phyloP scores from a whole-genome alignment of 2,329 filamentous ascomycete species.

The Colletotrichum aenigma region DNA sequence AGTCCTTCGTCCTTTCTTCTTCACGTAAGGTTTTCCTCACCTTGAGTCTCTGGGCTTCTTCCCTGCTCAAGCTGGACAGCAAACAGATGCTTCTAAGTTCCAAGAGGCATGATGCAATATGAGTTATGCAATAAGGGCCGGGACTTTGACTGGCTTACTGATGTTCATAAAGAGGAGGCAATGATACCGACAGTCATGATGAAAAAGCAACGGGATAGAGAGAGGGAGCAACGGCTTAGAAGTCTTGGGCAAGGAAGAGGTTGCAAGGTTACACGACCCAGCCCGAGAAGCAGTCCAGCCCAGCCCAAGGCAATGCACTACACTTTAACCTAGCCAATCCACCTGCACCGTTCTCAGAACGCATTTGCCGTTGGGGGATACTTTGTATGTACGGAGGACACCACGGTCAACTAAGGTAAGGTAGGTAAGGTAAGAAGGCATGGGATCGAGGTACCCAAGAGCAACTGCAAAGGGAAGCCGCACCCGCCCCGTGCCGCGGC shows the following conservation, averaged over 20 bases:
- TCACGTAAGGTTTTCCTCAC: conserved; percentile 2
- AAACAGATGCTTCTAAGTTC: not conserved
- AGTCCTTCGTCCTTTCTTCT: conserved; percentile 5
- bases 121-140: not conserved
- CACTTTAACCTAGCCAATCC: not conserved
- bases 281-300: not conserved
- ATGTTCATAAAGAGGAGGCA: not conserved
- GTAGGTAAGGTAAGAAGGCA: not conserved
- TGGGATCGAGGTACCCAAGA: not conserved
- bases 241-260: not conserved
- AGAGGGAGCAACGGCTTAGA: not conserved
- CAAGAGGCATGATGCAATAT: not conserved
- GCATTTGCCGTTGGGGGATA: not conserved
- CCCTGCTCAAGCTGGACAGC: not conserved
- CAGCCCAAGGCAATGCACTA: not conserved
- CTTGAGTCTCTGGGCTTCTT: not conserved
- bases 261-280: not conserved
- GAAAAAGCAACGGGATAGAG: not conserved
- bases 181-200: not conserved
- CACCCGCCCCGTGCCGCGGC: not conserved
- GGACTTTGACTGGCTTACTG: not conserved
- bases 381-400: not conserved
- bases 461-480: conserved; percentile 8
- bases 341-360: not conserved
- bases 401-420: not conserved